A percentile compares a stretch with the other conserved stretches of the same genome.
These are phyloP conservation scores for Eucalyptus regnans DNA, from an alignment of 345 rosid species.

Conservation along the genomic window DNA sequence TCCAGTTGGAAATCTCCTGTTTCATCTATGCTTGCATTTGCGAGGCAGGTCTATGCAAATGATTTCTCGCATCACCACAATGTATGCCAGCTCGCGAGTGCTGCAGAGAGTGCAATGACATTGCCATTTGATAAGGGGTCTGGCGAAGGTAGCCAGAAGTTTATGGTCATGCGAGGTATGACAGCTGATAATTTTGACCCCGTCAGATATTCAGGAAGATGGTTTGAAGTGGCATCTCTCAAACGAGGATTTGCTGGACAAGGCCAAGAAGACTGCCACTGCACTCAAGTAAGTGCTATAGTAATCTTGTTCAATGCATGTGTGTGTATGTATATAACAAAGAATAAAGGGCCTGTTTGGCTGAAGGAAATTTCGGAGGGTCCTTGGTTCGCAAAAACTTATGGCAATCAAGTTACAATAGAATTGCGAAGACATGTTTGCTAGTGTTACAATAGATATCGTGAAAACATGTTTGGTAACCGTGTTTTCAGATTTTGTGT, in stretches of 20 bases:
- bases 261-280: constrained; percentile 98
- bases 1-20: not conserved
- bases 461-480: not conserved
- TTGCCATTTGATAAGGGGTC: constrained; percentile 55
- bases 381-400: not conserved
- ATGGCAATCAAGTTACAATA: not conserved
- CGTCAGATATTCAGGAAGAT: constrained; percentile 75
- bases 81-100: constrained; percentile 54
- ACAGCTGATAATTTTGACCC: constrained; percentile 84
- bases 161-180: constrained; percentile 97
- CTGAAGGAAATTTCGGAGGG: not conserved
- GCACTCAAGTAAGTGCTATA: constrained; percentile 65
- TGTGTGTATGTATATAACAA: not conserved
- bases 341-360: not conserved
- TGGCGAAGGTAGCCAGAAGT: constrained; percentile 26
- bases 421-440: not conserved
- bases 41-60: constrained; percentile 47
- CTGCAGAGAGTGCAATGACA: constrained; percentile 24
- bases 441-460: not conserved
- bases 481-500: not conserved
- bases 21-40: not conserved
- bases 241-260: constrained; percentile 94
- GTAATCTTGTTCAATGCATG: not conserved
- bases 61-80: constrained; percentile 20
- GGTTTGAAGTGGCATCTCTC: constrained; percentile 98